Percentiles rank a stretch among this genome's conserved stretches.
Conservation (phyloP, 2,329 filamentous ascomycete species). For the Penicillium paneum region DNA sequence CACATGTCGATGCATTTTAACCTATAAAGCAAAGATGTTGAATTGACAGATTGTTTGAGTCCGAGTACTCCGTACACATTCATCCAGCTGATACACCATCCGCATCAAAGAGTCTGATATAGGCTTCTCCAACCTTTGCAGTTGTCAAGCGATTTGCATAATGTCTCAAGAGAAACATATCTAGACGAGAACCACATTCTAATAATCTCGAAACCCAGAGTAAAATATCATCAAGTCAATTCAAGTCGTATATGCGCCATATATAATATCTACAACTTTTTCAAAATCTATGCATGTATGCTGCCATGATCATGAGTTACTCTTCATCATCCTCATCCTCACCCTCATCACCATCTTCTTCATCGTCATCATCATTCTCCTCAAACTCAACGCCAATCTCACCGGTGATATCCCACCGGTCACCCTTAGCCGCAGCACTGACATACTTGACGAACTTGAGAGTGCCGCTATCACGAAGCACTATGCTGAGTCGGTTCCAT, state of each 20-base stretch:
- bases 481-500: slow-evolving; percentile 92
- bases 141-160: no score
- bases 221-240: slow-evolving; percentile 5
- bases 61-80: no score
- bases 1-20: no score
- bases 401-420: slow-evolving; percentile 87
- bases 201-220: not conserved
- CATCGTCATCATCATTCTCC: slow-evolving; percentile 49
- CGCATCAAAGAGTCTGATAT: no score
- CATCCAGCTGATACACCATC: no score
- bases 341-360: slow-evolving; percentile 37
- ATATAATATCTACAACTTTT: slow-evolving; percentile 10
- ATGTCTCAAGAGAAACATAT: no score
- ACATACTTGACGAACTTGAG: slow-evolving; percentile 97
- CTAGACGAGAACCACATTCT: no score
- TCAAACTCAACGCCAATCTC: slow-evolving; percentile 67
- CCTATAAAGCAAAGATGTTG: no score
- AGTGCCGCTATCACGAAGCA: slow-evolving; percentile 79
- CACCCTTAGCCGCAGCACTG: slow-evolving; percentile 74
- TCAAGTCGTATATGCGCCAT: slow-evolving; percentile 1
- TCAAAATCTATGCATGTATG: not conserved
- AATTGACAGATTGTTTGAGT: no score
- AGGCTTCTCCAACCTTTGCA: no score
- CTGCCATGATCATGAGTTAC: not conserved
- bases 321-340: slow-evolving; percentile 30